These are phyloP conservation scores for Fusarium sp. DNA, from an alignment of 2,329 filamentous ascomycete genomes.

Conservation along the genomic window DNA sequence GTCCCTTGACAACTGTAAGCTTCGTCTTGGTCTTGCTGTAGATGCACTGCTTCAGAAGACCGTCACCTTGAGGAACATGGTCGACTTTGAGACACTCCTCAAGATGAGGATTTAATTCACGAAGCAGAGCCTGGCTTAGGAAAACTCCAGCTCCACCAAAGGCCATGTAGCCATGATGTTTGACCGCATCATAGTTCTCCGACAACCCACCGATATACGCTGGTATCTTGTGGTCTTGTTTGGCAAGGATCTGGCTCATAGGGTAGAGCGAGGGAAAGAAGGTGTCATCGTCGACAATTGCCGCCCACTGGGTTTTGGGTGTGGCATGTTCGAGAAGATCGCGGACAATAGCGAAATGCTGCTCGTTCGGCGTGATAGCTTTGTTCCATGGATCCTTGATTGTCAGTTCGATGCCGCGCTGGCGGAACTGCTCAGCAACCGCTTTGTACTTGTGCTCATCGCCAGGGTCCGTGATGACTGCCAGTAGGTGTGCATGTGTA, in stretches of 20 bases:
- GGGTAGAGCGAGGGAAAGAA: conserved; percentile 68
- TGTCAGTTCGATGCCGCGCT: conserved; percentile 51
- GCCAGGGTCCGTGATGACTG: conserved; percentile 60
- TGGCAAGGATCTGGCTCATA: conserved; percentile 59
- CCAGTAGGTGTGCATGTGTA: conserved; percentile 64
- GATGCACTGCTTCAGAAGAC: conserved; percentile 68
- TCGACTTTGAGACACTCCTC: conserved; percentile 58
- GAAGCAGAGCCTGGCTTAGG: conserved; percentile 64
- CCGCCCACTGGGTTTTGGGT: conserved; percentile 64
- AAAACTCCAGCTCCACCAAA: conserved; percentile 72
- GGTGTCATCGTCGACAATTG: conserved; percentile 71
- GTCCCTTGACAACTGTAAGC: conserved; percentile 65
- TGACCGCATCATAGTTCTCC: conserved; percentile 65
- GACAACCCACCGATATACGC: conserved; percentile 68
- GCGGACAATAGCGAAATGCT: conserved; percentile 67
- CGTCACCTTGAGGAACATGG: conserved; percentile 60
- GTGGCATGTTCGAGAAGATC: conserved; percentile 59
- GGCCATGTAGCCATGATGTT: conserved; percentile 67
- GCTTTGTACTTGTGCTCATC: conserved; percentile 45
- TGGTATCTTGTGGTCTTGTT: conserved; percentile 61
- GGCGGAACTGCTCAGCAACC: conserved; percentile 45
- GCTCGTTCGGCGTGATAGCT: conserved; percentile 59
- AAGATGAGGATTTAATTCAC: conserved; percentile 59
- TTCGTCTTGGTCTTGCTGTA: conserved; percentile 64
- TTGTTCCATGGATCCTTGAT: conserved; percentile 51